Conservation (phyloP, 805 yeast species). For the Dipodascopsis tothii region DNA sequence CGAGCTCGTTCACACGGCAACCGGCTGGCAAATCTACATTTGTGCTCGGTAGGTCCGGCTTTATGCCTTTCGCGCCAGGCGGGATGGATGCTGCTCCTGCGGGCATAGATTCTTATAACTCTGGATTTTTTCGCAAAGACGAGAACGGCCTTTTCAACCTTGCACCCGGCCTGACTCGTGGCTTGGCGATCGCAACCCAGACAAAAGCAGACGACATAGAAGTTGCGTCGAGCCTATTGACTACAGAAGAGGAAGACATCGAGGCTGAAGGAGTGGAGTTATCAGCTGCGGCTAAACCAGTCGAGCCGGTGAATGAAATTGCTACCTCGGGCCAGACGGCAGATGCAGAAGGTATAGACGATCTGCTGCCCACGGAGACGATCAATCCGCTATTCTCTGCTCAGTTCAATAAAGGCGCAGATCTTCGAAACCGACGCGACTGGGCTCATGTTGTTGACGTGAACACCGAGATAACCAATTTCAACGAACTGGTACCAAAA, state of each 20-base stretch:
- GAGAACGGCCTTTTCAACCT: conserved; percentile 67
- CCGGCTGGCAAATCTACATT: conserved; percentile 48
- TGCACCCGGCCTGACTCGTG: conserved; percentile 77
- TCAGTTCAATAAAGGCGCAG: conserved; percentile 5
- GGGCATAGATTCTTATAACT: conserved; percentile 24
- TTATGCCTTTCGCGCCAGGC: conserved; percentile 89
- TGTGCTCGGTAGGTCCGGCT: conserved; percentile 61
- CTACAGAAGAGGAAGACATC: too few species aligned
- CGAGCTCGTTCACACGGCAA: conserved; percentile 65
- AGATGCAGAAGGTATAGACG: conserved; percentile 34
- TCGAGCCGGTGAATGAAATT: conserved; percentile 6
- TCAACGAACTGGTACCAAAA: conserved; percentile 79
- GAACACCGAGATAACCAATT: conserved; percentile 73
- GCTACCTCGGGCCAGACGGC: conserved; percentile 3
- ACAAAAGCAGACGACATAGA: conserved; percentile 42
- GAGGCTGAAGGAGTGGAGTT: conserved; percentile 9
- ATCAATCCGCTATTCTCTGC: conserved; percentile 10
- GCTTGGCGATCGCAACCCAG: conserved; percentile 39
- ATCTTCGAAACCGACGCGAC: conserved; percentile 34
- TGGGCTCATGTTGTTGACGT: conserved; percentile 97
- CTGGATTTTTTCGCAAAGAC: conserved; percentile 42
- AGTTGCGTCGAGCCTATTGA: conserved; percentile 5
- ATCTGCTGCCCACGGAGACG: conserved; percentile 42
- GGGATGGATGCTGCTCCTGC: conserved; percentile 43
- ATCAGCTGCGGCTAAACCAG: conserved; percentile 10